Conservation (phyloP, 2,329 filamentous ascomycete genomes). For the Diaporthe sp. region DNA sequence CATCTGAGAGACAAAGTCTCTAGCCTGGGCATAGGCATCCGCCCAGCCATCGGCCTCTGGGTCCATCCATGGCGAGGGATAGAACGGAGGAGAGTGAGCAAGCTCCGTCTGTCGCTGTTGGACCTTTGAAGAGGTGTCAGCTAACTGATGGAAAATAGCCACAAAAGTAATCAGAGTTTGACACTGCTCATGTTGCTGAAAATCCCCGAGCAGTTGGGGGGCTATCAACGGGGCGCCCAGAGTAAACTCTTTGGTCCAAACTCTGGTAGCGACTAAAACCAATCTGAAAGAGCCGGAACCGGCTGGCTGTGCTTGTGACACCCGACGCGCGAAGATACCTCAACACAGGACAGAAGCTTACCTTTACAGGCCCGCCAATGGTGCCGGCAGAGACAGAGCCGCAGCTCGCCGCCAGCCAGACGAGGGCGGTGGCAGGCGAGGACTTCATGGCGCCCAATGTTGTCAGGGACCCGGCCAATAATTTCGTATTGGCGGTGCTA, state of each 20-base stretch:
- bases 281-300: neutral
- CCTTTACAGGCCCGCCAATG: conserved; percentile 42
- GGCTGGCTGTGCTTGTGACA: neutral
- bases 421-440: conserved; percentile 41
- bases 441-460: conserved; percentile 45
- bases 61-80: conserved; percentile 90
- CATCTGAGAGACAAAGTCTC: conserved; percentile 84
- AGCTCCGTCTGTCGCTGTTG: conserved; percentile 45
- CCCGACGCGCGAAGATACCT: too few relatives aligned
- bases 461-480: neutral
- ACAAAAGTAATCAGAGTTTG: neutral
- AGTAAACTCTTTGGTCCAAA: neutral
- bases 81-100: conserved; percentile 71
- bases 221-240: too few relatives aligned
- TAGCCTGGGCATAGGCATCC: conserved; percentile 81
- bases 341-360: conserved; percentile 19
- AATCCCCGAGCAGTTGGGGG: neutral
- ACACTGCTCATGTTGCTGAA: neutral
- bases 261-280: neutral
- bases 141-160: conserved; percentile 10
- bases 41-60: conserved; percentile 80
- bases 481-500: conserved; percentile 17
- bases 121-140: conserved; percentile 45
- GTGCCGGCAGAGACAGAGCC: conserved; percentile 42
- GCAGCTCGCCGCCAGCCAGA: conserved; percentile 44